A percentile compares a stretch with the other conserved stretches of the same genome.
These are phyloP conservation scores for Aspergillus hiratsukae DNA, from an alignment of 2,329 filamentous ascomycete genomes.

Conservation along the genomic window DNA sequence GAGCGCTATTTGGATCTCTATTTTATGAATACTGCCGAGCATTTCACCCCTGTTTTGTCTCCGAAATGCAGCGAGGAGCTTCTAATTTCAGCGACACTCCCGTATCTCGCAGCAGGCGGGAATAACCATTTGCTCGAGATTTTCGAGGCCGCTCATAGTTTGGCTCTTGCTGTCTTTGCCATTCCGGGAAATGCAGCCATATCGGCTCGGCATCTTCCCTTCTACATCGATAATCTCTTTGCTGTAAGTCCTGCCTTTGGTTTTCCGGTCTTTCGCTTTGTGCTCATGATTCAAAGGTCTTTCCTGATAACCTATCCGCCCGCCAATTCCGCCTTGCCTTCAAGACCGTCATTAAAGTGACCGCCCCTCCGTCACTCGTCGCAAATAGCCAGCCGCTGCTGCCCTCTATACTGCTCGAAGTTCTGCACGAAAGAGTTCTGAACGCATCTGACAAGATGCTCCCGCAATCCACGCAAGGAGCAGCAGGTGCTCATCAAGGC, in stretches of 20 bases:
- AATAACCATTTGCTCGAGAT: slow-evolving; percentile 59
- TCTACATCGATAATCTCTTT: slow-evolving; percentile 79
- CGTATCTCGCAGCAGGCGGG: slow-evolving; percentile 64
- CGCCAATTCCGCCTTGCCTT: slow-evolving; percentile 87
- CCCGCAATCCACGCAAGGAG: slow-evolving; percentile 35
- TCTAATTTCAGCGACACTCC: slow-evolving; percentile 67
- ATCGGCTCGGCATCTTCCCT: slow-evolving; percentile 67
- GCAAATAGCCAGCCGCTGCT: slow-evolving; percentile 69
- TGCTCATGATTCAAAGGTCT: slow-evolving; percentile 47
- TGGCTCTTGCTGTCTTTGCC: slow-evolving; percentile 73
- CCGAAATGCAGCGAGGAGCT: slow-evolving; percentile 65
- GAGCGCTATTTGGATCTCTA: slow-evolving; percentile 76
- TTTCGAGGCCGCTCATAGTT: slow-evolving; percentile 85
- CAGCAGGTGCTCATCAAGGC: slow-evolving; percentile 30
- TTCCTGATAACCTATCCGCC: slow-evolving; percentile 71
- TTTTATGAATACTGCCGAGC: slow-evolving; percentile 81
- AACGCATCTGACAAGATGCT: slow-evolving; percentile 50
- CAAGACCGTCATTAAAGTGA: slow-evolving; percentile 75
- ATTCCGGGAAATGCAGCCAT: slow-evolving; percentile 71
- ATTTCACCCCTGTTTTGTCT: slow-evolving; percentile 68
- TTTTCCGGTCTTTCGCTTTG: not conserved
- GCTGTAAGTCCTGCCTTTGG: slow-evolving; percentile 35
- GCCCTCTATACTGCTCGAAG: slow-evolving; percentile 75
- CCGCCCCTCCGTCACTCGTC: slow-evolving; percentile 73
- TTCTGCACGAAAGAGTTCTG: slow-evolving; percentile 63